A percentile compares a stretch with the other conserved stretches of the same genome.
Conservation (phyloP, 345 rosid genomes). For the Brassica rapa region DNA sequence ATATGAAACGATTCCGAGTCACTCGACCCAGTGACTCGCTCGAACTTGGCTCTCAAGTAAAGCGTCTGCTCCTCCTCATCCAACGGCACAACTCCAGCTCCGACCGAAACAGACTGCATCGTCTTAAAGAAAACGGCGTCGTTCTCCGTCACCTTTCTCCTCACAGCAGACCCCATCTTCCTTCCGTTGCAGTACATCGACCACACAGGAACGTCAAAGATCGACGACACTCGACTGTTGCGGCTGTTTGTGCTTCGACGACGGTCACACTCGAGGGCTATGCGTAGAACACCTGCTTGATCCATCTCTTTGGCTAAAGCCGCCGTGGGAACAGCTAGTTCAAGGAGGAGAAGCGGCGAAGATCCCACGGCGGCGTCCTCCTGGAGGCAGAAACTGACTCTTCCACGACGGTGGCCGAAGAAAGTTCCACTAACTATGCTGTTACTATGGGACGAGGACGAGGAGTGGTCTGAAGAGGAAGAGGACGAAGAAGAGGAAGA, state of each 20-base stretch:
- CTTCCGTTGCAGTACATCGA: constrained; percentile 83
- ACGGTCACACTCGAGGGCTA: constrained; percentile 66
- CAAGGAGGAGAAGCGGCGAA: constrained; percentile 59
- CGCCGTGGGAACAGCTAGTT: constrained; percentile 74
- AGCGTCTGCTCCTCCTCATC: constrained; percentile 51
- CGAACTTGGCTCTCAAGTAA: constrained; percentile 69
- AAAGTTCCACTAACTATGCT: constrained; percentile 65
- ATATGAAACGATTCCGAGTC: constrained; percentile 80
- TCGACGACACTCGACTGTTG: constrained; percentile 27
- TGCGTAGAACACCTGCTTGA: constrained; percentile 58
- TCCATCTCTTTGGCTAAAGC: constrained; percentile 81
- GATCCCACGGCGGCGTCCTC: constrained; percentile 55
- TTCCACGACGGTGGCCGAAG: constrained; percentile 76
- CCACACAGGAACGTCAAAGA: constrained; percentile 74
- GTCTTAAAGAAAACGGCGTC: constrained; percentile 59
- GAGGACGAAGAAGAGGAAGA: constrained; percentile 31
- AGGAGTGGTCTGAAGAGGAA: constrained; percentile 31
- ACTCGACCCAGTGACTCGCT: constrained; percentile 70
- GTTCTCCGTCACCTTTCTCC: constrained; percentile 49
- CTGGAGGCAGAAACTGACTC: constrained; percentile 83
- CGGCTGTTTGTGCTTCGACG: constrained; percentile 28
- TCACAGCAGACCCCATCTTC: constrained; percentile 70
- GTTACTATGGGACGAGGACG: constrained; percentile 20
- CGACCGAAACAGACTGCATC: constrained; percentile 81
- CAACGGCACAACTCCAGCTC: constrained; percentile 69